A percentile compares a stretch with the other conserved stretches of the same genome.
Evolutionary conservation across 495 filamentous ascomycete genomes (phyloP).

Genomic region (Neurospora tetrasperma): DNA sequence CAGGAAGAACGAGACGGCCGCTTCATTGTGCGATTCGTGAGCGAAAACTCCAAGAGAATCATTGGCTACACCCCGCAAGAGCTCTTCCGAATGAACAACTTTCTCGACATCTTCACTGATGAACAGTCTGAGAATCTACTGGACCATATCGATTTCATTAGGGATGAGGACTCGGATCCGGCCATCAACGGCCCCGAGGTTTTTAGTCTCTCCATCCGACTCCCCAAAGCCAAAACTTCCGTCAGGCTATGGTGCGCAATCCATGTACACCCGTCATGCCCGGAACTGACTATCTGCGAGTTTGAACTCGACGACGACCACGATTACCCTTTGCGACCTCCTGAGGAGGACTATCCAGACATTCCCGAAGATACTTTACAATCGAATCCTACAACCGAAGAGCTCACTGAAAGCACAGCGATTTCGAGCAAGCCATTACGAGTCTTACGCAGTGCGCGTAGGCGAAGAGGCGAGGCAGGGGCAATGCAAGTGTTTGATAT

Average conservation of each 20-base stretch:
- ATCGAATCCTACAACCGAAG: conserved; percentile 57
- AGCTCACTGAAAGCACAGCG: conserved; percentile 63
- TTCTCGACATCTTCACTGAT: conserved; percentile 69
- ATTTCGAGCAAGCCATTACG: conserved; percentile 68
- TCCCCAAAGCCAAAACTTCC: conserved; percentile 34
- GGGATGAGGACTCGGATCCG: conserved; percentile 65
- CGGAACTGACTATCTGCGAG: conserved; percentile 75
- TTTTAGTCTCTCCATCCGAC: conserved; percentile 62
- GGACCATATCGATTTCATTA: conserved; percentile 82
- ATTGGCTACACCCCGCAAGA: conserved; percentile 72
- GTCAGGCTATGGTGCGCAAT: conserved; percentile 84
- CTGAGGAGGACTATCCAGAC: conserved; percentile 45
- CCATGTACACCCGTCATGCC: conserved; percentile 56
- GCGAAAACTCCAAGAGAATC: conserved; percentile 72
- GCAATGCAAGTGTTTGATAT: conserved; percentile 93
- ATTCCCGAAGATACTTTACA: conserved; percentile 64
- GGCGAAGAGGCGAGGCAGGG: conserved; percentile 70
- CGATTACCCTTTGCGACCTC: conserved; percentile 54
- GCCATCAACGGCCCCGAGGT: conserved; percentile 72
- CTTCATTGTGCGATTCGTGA: conserved; percentile 65
- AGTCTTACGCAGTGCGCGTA: conserved; percentile 66
- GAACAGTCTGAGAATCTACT: conserved; percentile 75
- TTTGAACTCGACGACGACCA: conserved; percentile 84
- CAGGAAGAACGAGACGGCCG: conserved; percentile 58
- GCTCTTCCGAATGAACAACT: conserved; percentile 64